A percentile compares a stretch with the other conserved stretches of the same genome.
Conservation (phyloP, 1,284 basidiomycete genomes). For the Blastosporella zonata region DNA sequence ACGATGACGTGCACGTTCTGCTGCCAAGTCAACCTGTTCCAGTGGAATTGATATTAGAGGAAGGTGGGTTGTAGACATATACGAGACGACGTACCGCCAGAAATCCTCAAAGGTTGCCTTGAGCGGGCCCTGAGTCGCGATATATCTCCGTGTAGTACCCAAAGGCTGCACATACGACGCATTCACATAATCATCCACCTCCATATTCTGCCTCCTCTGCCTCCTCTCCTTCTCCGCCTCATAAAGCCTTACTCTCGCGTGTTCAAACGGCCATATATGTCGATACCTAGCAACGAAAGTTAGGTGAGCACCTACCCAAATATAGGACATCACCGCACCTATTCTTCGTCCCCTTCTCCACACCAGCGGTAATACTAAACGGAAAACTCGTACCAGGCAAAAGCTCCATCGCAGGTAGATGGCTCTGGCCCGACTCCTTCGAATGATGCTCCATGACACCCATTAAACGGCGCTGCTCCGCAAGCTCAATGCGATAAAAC, state of each 20-base stretch:
- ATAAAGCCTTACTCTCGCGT: slow-evolving; percentile 78
- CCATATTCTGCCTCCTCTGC: slow-evolving; percentile 11
- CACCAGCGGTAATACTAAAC: slow-evolving; percentile 93
- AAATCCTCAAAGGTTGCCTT: slow-evolving; percentile 90
- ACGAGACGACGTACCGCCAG: slow-evolving; percentile 76
- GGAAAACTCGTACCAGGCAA: slow-evolving; percentile 48
- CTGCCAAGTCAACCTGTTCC: slow-evolving; percentile 69
- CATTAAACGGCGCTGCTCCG: slow-evolving; percentile 87
- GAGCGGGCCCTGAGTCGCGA: slow-evolving; percentile 95
- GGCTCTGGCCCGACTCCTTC: slow-evolving; percentile 39
- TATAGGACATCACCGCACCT: slow-evolving; percentile 46
- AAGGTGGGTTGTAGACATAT: slow-evolving; percentile 4
- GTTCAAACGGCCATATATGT: slow-evolving; percentile 97
- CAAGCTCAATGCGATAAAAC: slow-evolving; percentile 88
- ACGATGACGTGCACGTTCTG: slow-evolving; percentile 79
- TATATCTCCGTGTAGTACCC: slow-evolving; percentile 79
- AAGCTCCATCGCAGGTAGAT: slow-evolving; percentile 13
- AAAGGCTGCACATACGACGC: slow-evolving; percentile 88
- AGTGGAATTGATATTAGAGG: no score
- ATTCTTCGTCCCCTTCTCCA: slow-evolving; percentile 95
- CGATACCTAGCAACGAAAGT: slow-evolving; percentile 55
- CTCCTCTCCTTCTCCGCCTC: not conserved
- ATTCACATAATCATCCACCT: slow-evolving; percentile 88
- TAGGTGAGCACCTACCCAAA: not conserved
- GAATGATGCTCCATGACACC: slow-evolving; percentile 92